Evolutionary conservation across 805 yeast species (phyloP).

Genomic region (Clavispora vitiphila): DNA sequence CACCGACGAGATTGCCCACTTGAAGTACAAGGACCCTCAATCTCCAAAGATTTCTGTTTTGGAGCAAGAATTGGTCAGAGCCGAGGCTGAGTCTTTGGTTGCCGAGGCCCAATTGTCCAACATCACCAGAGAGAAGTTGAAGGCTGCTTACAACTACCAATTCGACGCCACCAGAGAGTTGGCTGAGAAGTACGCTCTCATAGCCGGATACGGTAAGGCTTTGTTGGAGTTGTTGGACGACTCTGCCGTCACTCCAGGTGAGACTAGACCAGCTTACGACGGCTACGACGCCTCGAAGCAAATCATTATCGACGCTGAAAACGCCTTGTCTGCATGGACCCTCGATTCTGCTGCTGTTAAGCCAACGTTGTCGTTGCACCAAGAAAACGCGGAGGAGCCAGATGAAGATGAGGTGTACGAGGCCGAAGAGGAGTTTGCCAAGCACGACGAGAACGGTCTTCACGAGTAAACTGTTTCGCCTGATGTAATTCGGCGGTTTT

Average conservation of each 20-base stretch:
- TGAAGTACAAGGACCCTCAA: constrained; percentile 97
- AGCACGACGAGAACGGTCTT: constrained; percentile 27
- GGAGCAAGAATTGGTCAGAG: constrained; percentile 98
- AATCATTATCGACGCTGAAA: constrained; percentile 94
- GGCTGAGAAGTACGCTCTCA: constrained; percentile 92
- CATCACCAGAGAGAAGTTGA: constrained; percentile 95
- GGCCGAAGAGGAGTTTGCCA: constrained; percentile 52
- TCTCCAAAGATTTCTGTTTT: constrained; percentile 92
- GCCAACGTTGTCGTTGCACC: constrained; percentile 80
- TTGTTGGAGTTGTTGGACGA: constrained; percentile 92
- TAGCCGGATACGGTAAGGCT: constrained; percentile 99
- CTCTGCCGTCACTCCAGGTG: constrained; percentile 98
- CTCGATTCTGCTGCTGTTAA: constrained; percentile 91
- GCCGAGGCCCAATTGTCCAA: constrained; percentile 98
- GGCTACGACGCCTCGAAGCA: constrained; percentile 98
- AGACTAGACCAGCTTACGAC: constrained; percentile 96
- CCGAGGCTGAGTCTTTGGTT: constrained; percentile 97
- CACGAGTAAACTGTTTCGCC: constrained; percentile 7
- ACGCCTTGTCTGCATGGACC: constrained; percentile 94
- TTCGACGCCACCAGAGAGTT: constrained; percentile 93
- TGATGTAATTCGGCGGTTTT: background rate
- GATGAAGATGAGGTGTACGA: constrained; percentile 41
- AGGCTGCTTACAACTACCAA: constrained; percentile 96
- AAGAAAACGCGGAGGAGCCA: constrained; percentile 48
- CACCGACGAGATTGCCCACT: constrained; percentile 95